Percentiles rank a stretch among this genome's conserved stretches.
Evolutionary conservation across 2,329 filamentous ascomycete genomes (phyloP).

Genomic region (Bipolaris oryzae): DNA sequence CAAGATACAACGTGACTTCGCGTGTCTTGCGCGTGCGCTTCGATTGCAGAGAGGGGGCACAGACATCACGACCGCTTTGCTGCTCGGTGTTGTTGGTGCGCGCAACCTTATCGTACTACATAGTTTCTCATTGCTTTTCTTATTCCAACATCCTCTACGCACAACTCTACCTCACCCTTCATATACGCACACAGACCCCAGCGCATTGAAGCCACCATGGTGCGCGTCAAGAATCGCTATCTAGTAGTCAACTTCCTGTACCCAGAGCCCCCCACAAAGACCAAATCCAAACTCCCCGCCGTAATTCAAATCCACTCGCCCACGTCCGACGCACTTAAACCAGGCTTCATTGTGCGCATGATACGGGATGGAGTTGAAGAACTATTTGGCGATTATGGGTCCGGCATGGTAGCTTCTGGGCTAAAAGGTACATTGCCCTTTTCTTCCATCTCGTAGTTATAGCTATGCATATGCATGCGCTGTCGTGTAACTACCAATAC

Average conservation of each 20-base stretch:
- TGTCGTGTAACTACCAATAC: neutral
- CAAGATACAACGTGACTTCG: neutral
- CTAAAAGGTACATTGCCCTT: constrained; percentile 63
- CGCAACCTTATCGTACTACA: too few relatives aligned
- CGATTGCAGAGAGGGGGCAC: neutral
- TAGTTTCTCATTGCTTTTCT: neutral
- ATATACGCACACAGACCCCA: neutral
- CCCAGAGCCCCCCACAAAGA: constrained; percentile 60
- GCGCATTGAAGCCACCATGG: constrained; percentile 65
- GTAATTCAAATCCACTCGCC: constrained; percentile 79
- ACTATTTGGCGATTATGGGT: constrained; percentile 77
- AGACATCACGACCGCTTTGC: neutral
- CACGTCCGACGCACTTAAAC: constrained; percentile 72
- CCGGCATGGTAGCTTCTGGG: constrained; percentile 72
- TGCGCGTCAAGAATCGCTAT: constrained; percentile 95
- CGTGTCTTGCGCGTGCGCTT: neutral
- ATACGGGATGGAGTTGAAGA: constrained; percentile 56
- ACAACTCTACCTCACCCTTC: neutral
- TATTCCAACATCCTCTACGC: neutral
- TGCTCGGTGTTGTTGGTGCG: neutral
- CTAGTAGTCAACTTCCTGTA: constrained; percentile 94
- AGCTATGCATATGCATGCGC: neutral
- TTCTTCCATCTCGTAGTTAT: neutral
- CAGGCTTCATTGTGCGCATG: constrained; percentile 68
- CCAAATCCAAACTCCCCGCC: constrained; percentile 55